Evolutionary conservation across 306 rosid species (phyloP).

Genomic region (Pterocarpus santalinus): DNA sequence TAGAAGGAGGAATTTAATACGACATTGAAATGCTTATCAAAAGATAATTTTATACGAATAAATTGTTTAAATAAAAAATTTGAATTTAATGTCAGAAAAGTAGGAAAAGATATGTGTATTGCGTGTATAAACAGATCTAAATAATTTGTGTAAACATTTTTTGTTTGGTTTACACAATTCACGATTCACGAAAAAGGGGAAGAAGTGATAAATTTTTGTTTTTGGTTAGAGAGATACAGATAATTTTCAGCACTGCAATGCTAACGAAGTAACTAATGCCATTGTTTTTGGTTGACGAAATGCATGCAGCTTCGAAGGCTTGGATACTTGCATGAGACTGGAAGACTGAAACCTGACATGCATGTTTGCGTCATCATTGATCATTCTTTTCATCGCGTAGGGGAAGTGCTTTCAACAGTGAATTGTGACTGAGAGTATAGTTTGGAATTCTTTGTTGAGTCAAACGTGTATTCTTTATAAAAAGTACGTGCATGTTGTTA

Average conservation of each 20-base stretch:
- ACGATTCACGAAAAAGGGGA: background rate
- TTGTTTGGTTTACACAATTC: no score
- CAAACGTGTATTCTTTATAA: background rate
- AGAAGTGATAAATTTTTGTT: no score
- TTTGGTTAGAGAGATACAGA: background rate
- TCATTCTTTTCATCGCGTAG: background rate
- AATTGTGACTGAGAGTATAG: background rate
- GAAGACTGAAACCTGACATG: slow-evolving; percentile 16
- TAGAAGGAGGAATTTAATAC: no score
- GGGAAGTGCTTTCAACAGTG: background rate
- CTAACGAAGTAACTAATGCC: background rate
- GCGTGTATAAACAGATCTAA: no score
- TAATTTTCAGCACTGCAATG: background rate
- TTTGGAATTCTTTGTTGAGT: background rate
- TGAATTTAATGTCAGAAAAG: no score
- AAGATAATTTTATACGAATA: no score
- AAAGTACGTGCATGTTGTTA: background rate
- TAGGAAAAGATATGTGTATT: no score
- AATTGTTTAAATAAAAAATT: no score
- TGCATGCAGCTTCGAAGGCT: slow-evolving; percentile 40
- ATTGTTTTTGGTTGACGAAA: slow-evolving; percentile 15
- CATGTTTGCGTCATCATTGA: slow-evolving; percentile 2
- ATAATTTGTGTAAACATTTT: no score
- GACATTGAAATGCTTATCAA: no score
- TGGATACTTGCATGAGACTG: slow-evolving; percentile 40